A percentile compares a stretch with the other conserved stretches of the same genome.
Conservation (phyloP, 192 early-diverging fungal species). For the Rhizophagus prolifer region DNA sequence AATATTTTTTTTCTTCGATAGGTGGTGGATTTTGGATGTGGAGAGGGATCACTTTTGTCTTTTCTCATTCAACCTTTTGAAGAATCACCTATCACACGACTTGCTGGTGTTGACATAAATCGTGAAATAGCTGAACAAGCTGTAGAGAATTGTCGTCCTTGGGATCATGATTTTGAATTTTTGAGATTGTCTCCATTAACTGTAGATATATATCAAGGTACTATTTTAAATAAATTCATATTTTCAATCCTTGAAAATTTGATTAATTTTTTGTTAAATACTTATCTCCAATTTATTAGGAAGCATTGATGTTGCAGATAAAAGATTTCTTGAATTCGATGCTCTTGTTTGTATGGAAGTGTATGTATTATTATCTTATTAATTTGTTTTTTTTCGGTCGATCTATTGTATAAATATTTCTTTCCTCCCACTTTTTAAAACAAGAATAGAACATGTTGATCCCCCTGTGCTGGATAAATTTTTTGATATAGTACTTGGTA, state of each 20-base stretch:
- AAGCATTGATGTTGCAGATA: slow-evolving; percentile 52
- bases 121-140: slow-evolving; percentile 44
- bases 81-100: slow-evolving; percentile 53
- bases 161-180: slow-evolving; percentile 52
- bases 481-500: slow-evolving; percentile 60
- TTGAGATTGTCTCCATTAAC: slow-evolving; percentile 60
- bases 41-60: slow-evolving; percentile 71
- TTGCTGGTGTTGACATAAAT: slow-evolving; percentile 77
- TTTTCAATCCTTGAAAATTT: slow-evolving; percentile 5
- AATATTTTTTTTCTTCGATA: slow-evolving; percentile 18
- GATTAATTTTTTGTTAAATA: neutral
- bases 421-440: slow-evolving; percentile 14
- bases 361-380: slow-evolving; percentile 22
- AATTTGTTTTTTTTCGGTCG: neutral
- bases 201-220: slow-evolving; percentile 69
- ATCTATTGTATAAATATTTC: neutral
- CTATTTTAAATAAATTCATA: neutral
- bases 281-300: slow-evolving; percentile 35
- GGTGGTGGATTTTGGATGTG: slow-evolving; percentile 89
- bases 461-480: slow-evolving; percentile 57
- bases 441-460: slow-evolving; percentile 75
- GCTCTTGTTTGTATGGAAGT: slow-evolving; percentile 82
- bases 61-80: slow-evolving; percentile 56
- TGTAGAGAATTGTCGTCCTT: slow-evolving; percentile 55
- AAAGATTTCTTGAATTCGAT: slow-evolving; percentile 58